These are phyloP conservation scores for Dacryopinax primogenitus DNA, from an alignment of 768 basidiomycete species.

Conservation along the genomic window DNA sequence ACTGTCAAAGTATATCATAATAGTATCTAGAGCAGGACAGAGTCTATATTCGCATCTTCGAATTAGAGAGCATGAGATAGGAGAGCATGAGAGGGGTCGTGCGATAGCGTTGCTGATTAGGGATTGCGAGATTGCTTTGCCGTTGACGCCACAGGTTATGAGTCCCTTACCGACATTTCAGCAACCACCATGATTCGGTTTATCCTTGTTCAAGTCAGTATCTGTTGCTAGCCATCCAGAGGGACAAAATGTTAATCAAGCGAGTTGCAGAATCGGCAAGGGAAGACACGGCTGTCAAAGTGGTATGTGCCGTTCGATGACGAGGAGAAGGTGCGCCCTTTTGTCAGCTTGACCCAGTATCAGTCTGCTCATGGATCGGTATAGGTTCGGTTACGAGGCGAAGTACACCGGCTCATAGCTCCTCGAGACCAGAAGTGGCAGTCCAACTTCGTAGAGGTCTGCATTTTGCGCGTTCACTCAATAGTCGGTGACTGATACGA, in stretches of 20 bases:
- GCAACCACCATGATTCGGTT: constrained; percentile 71
- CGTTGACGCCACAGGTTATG: background rate
- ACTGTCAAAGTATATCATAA: background rate
- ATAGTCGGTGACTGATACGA: background rate
- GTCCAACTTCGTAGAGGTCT: constrained; percentile 95
- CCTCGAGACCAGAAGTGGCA: constrained; percentile 98
- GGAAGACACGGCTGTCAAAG: constrained; percentile 91
- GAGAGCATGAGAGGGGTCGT: background rate
- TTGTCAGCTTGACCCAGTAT: background rate
- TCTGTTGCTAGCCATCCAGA: too few relatives aligned
- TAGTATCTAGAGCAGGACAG: background rate
- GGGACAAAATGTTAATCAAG: background rate
- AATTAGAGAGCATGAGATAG: background rate
- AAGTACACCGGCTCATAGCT: constrained; percentile 91
- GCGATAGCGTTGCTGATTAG: background rate
- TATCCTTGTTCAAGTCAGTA: constrained; percentile 80
- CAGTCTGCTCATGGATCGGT: background rate
- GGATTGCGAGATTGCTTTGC: background rate
- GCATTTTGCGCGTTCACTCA: constrained; percentile 20
- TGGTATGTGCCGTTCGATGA: constrained; percentile 99
- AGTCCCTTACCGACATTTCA: background rate
- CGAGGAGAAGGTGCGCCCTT: constrained; percentile 74
- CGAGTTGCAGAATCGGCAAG: constrained; percentile 80
- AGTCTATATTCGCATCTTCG: background rate
- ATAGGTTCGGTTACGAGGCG: constrained; percentile 84